phyloP scores from a whole-genome alignment of 495 filamentous ascomycete species.

The Massariosphaeria phaeospora region DNA sequence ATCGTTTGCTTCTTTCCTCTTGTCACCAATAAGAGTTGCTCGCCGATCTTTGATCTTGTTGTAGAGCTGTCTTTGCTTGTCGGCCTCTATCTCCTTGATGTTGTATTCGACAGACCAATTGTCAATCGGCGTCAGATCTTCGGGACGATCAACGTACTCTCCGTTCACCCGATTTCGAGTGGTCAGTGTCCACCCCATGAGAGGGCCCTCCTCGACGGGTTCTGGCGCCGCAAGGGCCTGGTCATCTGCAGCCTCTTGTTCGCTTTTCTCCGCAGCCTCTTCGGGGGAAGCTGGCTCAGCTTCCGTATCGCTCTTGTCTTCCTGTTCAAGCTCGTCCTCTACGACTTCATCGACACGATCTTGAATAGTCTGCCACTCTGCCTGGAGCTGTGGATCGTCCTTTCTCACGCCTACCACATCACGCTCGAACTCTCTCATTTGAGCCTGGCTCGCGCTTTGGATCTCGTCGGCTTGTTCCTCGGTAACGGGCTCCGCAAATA shows the following conservation, averaged over 20 bases:
- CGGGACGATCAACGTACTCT: constrained; percentile 55
- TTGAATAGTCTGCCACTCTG: constrained; percentile 30
- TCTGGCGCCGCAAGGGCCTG: constrained; percentile 9
- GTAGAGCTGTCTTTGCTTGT: constrained; percentile 45
- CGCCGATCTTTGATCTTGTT: constrained; percentile 49
- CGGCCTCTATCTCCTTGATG: constrained; percentile 51
- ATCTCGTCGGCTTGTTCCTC: constrained; percentile 65
- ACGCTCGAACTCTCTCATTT: constrained; percentile 64
- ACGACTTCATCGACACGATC: constrained; percentile 41
- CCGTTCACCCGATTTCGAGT: constrained; percentile 71
- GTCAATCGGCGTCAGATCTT: constrained; percentile 47
- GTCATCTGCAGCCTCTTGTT: background rate
- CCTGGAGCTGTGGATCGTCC: constrained; percentile 17
- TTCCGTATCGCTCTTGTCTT: constrained; percentile 15
- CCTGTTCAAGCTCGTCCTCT: constrained; percentile 43
- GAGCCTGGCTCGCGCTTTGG: constrained; percentile 58
- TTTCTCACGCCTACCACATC: constrained; percentile 51
- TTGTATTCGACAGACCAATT: constrained; percentile 75
- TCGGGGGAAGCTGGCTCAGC: constrained; percentile 12
- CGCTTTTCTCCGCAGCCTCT: background rate
- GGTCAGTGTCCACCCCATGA: constrained; percentile 64
- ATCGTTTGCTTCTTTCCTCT: constrained; percentile 35
- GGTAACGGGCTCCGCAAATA: constrained; percentile 81
- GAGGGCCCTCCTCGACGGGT: constrained; percentile 3
- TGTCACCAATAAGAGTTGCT: constrained; percentile 40